These are phyloP conservation scores for Zymoseptoria brevis DNA, from an alignment of 2,329 filamentous ascomycete genomes.

Conservation along the genomic window DNA sequence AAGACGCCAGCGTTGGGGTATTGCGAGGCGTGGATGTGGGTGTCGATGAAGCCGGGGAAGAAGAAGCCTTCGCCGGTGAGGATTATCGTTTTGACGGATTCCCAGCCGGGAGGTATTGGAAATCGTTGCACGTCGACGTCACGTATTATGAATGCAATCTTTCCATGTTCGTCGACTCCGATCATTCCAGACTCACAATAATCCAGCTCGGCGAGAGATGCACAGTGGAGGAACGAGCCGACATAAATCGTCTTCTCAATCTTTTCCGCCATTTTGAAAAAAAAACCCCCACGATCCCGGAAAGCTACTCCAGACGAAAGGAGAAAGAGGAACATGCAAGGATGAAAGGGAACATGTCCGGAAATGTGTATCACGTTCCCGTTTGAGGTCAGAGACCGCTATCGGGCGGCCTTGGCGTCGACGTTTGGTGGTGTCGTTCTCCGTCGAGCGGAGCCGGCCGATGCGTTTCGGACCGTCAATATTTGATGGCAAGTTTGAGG, in stretches of 20 bases:
- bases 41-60: conserved; percentile 88
- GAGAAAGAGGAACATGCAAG: not conserved
- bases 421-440: not conserved
- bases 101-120: conserved; percentile 30
- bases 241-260: conserved; percentile 41
- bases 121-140: conserved; percentile 22
- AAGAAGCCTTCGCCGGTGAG: conserved; percentile 56
- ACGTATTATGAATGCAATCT: conserved; percentile 42
- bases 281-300: not conserved
- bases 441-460: not conserved
- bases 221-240: conserved; percentile 56
- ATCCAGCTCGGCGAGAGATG: conserved; percentile 41
- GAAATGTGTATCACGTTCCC: not conserved
- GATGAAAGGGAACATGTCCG: not conserved
- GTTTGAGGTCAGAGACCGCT: not conserved
- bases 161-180: conserved; percentile 46
- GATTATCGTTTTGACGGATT: conserved; percentile 33
- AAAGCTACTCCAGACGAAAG: not conserved
- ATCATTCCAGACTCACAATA: conserved; percentile 41
- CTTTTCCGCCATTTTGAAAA: not conserved
- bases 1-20: conserved; percentile 93
- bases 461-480: not conserved
- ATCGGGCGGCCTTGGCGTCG: not conserved
- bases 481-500: not conserved
- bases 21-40: conserved; percentile 90